These are phyloP conservation scores for Phallus indusiatus DNA, from an alignment of 768 basidiomycete species.

Conservation along the genomic window DNA sequence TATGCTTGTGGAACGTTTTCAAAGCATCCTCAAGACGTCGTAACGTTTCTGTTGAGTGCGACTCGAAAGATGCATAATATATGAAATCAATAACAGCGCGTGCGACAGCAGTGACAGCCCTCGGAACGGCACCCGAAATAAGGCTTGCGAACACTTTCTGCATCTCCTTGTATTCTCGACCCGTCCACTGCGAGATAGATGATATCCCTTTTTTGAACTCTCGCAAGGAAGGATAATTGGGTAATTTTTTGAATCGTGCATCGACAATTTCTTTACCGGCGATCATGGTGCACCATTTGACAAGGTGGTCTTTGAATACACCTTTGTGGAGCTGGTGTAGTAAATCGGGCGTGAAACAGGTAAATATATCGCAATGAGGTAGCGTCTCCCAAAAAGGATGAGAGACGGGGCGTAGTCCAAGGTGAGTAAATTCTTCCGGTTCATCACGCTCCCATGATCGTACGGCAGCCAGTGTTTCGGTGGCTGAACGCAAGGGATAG, in stretches of 20 bases:
- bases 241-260: slow-evolving; percentile 11
- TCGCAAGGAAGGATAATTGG: slow-evolving; percentile 8
- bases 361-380: slow-evolving; percentile 31
- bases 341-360: slow-evolving; percentile 29
- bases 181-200: slow-evolving; percentile 32
- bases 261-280: slow-evolving; percentile 13
- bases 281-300: slow-evolving; percentile 24
- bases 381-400: slow-evolving; percentile 33
- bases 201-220: slow-evolving; percentile 38
- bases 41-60: slow-evolving; percentile 22
- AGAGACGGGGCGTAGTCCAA: background rate
- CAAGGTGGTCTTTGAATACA: slow-evolving; percentile 34
- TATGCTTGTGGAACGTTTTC: slow-evolving; percentile 20
- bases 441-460: background rate
- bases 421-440: background rate
- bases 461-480: background rate
- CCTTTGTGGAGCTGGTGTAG: slow-evolving; percentile 43
- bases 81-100: slow-evolving; percentile 26
- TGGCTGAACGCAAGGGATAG: background rate
- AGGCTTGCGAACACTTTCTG: slow-evolving; percentile 25
- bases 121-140: slow-evolving; percentile 19
- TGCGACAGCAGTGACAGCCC: slow-evolving; percentile 16
- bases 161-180: slow-evolving; percentile 31
- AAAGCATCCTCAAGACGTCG: slow-evolving; percentile 17
- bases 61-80: slow-evolving; percentile 21